Evolutionary conservation across 1,139 yeast species (phyloP), one percentile per base, ranked within the genome.

Genomic region (Pichia sp.): DNA sequence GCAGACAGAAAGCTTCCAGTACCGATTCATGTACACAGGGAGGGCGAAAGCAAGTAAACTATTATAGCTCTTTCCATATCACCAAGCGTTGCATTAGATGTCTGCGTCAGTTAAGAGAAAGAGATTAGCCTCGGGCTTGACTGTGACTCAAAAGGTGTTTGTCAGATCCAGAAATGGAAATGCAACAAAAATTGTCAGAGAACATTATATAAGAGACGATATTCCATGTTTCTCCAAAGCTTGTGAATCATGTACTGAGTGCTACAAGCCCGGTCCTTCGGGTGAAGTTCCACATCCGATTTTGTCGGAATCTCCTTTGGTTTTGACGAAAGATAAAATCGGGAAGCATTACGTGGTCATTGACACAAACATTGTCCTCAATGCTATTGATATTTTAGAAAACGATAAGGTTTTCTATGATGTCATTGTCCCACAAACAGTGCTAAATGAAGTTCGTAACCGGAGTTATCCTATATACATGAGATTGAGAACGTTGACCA

Each of bases 381-480:
- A 86, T 67, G 95, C 96, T 7, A 92, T 95, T 60, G 99, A 93
- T 70, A 73, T 93, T 60, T 74, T 95, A 58, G 99, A 95, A 69
- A 85, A 84, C 65, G 77, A 78, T 42, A 79, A 81, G 48, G 85
- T 89, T 56, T 90, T 95, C 67, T 85, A 80, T 66, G 98, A 95
- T 72, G 96, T 92, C 27, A 85, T 95, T 55, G 74, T 95, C 16
- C 97, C 98, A 2, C 99, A 95, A 69, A 87, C 96, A 2, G 98
- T 90, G 1, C 75, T 95, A 48, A 98, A 95, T 64, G 98, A 95
- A 70, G 97, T 92, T 20, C 81, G 91, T 60, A 91, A 90, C 68
- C 78, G 87, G 65, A 88, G 96, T 48, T 81, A 85, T 64, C 97
- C 99, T 2, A 85, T 92, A 33, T 95, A 92, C 67, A 85, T 87